phyloP scores from a whole-genome alignment of 2,329 filamentous ascomycete genomes.

The Aspergillus glaucus region DNA sequence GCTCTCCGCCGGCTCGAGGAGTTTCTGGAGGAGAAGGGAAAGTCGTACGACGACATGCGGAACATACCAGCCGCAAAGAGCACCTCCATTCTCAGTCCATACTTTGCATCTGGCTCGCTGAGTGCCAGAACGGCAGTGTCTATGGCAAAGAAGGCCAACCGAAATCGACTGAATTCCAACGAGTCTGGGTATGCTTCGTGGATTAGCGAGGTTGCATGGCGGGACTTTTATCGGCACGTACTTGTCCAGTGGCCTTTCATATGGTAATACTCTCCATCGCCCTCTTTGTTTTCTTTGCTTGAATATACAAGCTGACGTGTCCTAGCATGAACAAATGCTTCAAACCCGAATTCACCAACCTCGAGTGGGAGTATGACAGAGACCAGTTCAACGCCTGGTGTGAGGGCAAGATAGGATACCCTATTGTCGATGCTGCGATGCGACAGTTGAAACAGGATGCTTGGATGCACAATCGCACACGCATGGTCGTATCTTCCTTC shows the following conservation, averaged over 20 bases:
- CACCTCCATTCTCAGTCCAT: constrained; percentile 67
- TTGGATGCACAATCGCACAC: constrained; percentile 79
- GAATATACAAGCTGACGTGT: constrained; percentile 1
- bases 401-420: constrained; percentile 68
- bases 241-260: constrained; percentile 75
- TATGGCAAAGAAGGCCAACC: constrained; percentile 57
- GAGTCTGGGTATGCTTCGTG: constrained; percentile 61
- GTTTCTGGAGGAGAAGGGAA: constrained; percentile 61
- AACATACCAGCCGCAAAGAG: constrained; percentile 58
- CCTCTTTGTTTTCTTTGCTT: neutral
- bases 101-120: constrained; percentile 63
- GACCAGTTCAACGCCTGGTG: constrained; percentile 68
- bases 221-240: constrained; percentile 84
- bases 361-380: constrained; percentile 71
- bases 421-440: constrained; percentile 83
- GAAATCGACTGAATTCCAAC: constrained; percentile 57
- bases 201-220: constrained; percentile 80
- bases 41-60: constrained; percentile 56
- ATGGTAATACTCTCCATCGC: constrained; percentile 23
- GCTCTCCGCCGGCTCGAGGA: constrained; percentile 57
- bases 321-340: constrained; percentile 65
- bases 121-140: constrained; percentile 61
- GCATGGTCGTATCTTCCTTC: constrained; percentile 80
- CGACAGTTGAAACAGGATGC: constrained; percentile 62
- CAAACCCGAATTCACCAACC: constrained; percentile 78